Conservation (phyloP, 768 basidiomycete species). For the Lactarius vividus region DNA sequence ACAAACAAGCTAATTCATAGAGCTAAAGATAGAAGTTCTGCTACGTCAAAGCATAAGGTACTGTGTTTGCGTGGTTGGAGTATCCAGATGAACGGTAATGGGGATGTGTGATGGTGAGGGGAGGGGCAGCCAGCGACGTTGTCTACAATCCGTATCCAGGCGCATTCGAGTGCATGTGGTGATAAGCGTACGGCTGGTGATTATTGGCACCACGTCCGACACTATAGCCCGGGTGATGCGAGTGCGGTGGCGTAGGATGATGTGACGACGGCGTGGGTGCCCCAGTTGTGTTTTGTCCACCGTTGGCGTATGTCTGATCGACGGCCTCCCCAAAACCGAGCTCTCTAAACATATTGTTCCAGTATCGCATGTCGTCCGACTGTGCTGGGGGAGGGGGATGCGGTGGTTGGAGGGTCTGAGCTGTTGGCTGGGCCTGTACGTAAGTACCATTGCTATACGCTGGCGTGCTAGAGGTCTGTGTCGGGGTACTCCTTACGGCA, state of each 20-base stretch:
- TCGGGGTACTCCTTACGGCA: constrained; percentile 6
- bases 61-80: constrained; percentile 9
- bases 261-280: constrained; percentile 3
- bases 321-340: constrained; percentile 56
- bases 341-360: constrained; percentile 72
- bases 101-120: neutral
- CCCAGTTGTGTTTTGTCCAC: constrained; percentile 1
- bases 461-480: constrained; percentile 29
- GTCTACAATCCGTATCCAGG: constrained; percentile 26
- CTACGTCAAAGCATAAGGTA: constrained; percentile 7
- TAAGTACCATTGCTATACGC: constrained; percentile 9
- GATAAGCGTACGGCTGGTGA: constrained; percentile 25
- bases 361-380: constrained; percentile 63
- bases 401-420: constrained; percentile 1
- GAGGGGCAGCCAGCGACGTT: neutral
- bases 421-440: constrained; percentile 6
- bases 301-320: constrained; percentile 28
- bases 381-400: constrained; percentile 1
- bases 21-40: constrained; percentile 7
- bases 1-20: constrained; percentile 14
- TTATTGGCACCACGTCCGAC: neutral
- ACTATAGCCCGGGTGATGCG: constrained; percentile 13
- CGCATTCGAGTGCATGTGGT: constrained; percentile 27
- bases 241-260: neutral
- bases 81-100: constrained; percentile 5